Evolutionary conservation across 176 grass and related monocot species (phyloP), one percentile per base, ranked within the genome.

Genomic region (Eleusine coracana): DNA sequence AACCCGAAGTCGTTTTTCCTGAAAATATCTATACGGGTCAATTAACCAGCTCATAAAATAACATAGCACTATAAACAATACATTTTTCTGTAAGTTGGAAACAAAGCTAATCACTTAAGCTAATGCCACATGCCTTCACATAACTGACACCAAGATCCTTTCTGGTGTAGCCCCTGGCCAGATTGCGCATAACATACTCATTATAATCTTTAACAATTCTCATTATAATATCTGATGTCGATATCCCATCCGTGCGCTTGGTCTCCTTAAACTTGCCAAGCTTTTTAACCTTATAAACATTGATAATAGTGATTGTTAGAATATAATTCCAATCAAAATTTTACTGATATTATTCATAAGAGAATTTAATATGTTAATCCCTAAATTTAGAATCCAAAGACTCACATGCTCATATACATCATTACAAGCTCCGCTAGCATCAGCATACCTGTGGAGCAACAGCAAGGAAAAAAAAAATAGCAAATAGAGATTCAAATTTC

Each of bases 181-280:
- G 90, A 87, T 99, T 99, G 25, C 96, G 93, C 89, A 90, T 99
- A 39, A 99, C 96, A 86, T 99, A 99, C 69, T 94, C 84, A 72
- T 99, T 99, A 82, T 99, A 99, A 73, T 90, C 96, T 88, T 99
- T 99, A 48, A 99, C 78, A 74, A 99, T 99, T 87, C 93, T 76
- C 96, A 99, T 99, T 91, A 99, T 99, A 76, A 98, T 76, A 86
- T 98, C 96, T n/a, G 96, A 98, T 9, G 96, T 98, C 63, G 96
- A 98, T 88, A 98, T 93, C 20, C 96, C 96, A 37, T 95, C 96
- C 36, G 96, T 98, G 75, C 96, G 90, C 71, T 98, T 79, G 36
- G 96, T 98, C 82, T 95, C 96, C 80, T 93, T 95, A 86, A 98
- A 98, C 61, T 84, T 98, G 42, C 96, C 96, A 23, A 94, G 83